These are phyloP conservation scores for Euphrasia arctica DNA, from an alignment of 305 asterid species.

Conservation along the genomic window DNA sequence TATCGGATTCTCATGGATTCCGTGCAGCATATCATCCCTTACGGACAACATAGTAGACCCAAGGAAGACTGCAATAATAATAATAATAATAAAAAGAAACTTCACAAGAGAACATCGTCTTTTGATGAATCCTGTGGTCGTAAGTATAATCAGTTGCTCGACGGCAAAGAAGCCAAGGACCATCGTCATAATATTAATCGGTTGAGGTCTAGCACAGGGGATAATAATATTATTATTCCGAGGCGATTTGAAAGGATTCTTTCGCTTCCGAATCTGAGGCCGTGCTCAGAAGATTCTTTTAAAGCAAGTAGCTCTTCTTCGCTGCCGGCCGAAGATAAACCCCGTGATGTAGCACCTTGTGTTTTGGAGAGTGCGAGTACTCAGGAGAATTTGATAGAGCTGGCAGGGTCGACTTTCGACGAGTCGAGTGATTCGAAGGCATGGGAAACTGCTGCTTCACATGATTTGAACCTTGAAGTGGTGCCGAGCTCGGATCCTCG, in stretches of 20 bases:
- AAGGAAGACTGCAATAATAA: constrained; percentile 11
- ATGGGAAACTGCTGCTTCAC: constrained; percentile 29
- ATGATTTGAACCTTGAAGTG: too few species aligned
- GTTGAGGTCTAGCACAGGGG: constrained; percentile 27
- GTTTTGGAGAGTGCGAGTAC: constrained; percentile 28
- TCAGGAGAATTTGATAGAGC: constrained; percentile 33
- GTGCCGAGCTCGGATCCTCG: constrained; percentile 20
- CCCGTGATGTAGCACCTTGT: constrained; percentile 7
- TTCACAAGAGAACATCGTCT: constrained; percentile 49
- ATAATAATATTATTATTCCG: constrained; percentile 14
- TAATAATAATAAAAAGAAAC: constrained; percentile 4
- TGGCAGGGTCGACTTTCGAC: constrained; percentile 27
- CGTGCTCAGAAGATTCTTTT: constrained; percentile 23
- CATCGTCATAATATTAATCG: constrained; percentile 9
- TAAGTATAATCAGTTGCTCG: constrained; percentile 46
- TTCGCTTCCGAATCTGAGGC: constrained; percentile 72
- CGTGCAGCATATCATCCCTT: constrained; percentile 65
- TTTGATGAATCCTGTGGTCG: constrained; percentile 44
- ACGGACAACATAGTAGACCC: constrained; percentile 34
- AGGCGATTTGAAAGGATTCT: constrained; percentile 48
- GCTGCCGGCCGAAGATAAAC: constrained; percentile 27
- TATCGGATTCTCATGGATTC: constrained; percentile 75
- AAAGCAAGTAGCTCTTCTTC: too few species aligned
- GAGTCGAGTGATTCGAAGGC: constrained; percentile 33
- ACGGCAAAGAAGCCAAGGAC: constrained; percentile 37